Evolutionary conservation across 1,284 basidiomycete genomes (phyloP), one percentile per base, ranked within the genome.

Genomic region (Rhizopogon parksii): DNA sequence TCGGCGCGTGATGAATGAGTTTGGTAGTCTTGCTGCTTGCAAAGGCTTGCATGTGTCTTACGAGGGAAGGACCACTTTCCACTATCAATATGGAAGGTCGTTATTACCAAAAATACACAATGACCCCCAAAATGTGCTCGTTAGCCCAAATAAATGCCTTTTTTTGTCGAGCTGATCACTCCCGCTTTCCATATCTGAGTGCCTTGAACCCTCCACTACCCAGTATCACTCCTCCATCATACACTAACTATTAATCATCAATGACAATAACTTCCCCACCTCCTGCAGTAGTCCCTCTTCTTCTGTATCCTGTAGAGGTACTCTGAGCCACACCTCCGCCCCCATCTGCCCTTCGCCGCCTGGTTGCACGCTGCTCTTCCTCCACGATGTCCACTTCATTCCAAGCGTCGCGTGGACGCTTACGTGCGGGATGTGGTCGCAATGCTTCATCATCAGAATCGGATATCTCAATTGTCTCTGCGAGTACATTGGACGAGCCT

Each of bases 391-490:
- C 60, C 40, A 63, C 56, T 5, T 56, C 32, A 24, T 59, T 55
- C n/a, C 27, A 30, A 19, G 45, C 27, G 27, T 60, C 57, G 50
- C 70, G 54, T 49, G 52, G 59, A 32, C 70, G 61, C 55, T 61
- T 66, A 55, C 47, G 61, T 54, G 40, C 49, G 8, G 53, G 40
- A 38, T 4, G 46, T 14, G 1, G 56, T 21, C 8, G 40, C 17
- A 17, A 24, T 9, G 8, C 40, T 59, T 51, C 76, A 32, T 72
- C 72, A 36, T 76, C 74, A 7, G 77, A 73, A 55, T 78, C 79
- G n/a, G 76, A 70, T 14, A 80, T 75, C 0, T 71, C 68, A 45
- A 80, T 76, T 1, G 70, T 60, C 34, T 71, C 64, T 4, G 62
- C 6, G 12, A 30, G 40, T 17, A 32, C 40, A 19, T 19, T 43